These are phyloP conservation scores for Noccaea bulbosa DNA, from an alignment of 345 rosid species.

Conservation along the genomic window DNA sequence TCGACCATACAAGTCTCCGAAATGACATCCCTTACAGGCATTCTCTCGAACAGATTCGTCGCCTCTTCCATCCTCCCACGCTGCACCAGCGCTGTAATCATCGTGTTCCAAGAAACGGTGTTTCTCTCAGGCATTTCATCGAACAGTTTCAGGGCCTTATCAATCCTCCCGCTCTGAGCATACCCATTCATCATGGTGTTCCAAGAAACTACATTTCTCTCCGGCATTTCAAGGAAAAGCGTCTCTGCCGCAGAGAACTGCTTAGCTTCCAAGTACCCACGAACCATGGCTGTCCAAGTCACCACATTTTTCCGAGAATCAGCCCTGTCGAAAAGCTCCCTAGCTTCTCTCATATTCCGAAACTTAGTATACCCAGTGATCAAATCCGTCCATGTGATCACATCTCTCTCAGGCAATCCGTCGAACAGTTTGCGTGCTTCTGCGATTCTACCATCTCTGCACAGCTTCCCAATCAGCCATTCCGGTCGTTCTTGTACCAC, in stretches of 20 bases:
- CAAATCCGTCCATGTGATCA: slow-evolving; percentile 67
- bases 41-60: slow-evolving; percentile 49
- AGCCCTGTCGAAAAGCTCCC: slow-evolving; percentile 54
- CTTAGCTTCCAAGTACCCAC: slow-evolving; percentile 58
- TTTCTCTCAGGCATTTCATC: slow-evolving; percentile 67
- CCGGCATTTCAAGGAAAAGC: slow-evolving; percentile 64
- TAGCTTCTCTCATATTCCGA: slow-evolving; percentile 65
- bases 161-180: slow-evolving; percentile 50
- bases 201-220: slow-evolving; percentile 73
- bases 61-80: slow-evolving; percentile 72
- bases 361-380: slow-evolving; percentile 63
- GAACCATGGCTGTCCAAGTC: slow-evolving; percentile 77
- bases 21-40: slow-evolving; percentile 68
- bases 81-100: slow-evolving; percentile 54
- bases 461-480: slow-evolving; percentile 52
- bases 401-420: slow-evolving; percentile 61
- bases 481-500: slow-evolving; percentile 47
- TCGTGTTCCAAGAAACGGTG: slow-evolving; percentile 66
- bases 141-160: slow-evolving; percentile 54
- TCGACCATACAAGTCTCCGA: slow-evolving; percentile 73
- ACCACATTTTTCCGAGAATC: slow-evolving; percentile 69
- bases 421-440: slow-evolving; percentile 76
- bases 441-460: slow-evolving; percentile 51
- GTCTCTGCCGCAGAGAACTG: slow-evolving; percentile 59
- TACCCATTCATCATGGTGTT: slow-evolving; percentile 79